Evolutionary conservation across 2,329 filamentous ascomycete species (phyloP).

Genomic region (Dactylellina haptotyla): DNA sequence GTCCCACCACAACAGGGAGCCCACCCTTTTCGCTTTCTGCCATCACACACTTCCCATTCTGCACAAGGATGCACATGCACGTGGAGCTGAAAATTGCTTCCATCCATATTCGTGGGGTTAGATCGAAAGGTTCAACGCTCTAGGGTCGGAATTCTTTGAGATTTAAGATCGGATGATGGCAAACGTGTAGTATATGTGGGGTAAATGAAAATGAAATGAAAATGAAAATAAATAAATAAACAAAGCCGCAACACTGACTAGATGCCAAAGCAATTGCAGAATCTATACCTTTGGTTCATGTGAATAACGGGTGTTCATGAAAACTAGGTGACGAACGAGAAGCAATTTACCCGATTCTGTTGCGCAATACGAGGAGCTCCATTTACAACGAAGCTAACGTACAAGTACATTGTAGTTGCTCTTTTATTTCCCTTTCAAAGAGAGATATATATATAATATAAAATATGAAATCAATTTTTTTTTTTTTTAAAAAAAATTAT

Average conservation of each 20-base stretch:
- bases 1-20: conserved; percentile 9
- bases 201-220: neutral
- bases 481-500: too few species aligned
- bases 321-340: neutral
- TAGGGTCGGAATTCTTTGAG: neutral
- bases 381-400: neutral
- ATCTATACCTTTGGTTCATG: too few species aligned
- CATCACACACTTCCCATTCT: neutral
- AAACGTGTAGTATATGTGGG: neutral
- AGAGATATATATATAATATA: too few species aligned
- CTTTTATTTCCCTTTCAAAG: too few species aligned
- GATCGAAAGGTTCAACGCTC: conserved; percentile 1
- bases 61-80: conserved; percentile 48
- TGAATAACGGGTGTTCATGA: neutral
- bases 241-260: neutral
- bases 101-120: conserved; percentile 29
- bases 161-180: neutral
- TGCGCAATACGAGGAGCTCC: conserved; percentile 36
- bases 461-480: too few species aligned
- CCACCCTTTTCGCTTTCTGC: neutral
- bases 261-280: too few species aligned
- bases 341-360: conserved; percentile 51
- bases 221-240: neutral
- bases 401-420: too few species aligned
- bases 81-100: conserved; percentile 22